phyloP scores from a whole-genome alignment of 2,329 filamentous ascomycete species.

The Dothistroma septosporum region DNA sequence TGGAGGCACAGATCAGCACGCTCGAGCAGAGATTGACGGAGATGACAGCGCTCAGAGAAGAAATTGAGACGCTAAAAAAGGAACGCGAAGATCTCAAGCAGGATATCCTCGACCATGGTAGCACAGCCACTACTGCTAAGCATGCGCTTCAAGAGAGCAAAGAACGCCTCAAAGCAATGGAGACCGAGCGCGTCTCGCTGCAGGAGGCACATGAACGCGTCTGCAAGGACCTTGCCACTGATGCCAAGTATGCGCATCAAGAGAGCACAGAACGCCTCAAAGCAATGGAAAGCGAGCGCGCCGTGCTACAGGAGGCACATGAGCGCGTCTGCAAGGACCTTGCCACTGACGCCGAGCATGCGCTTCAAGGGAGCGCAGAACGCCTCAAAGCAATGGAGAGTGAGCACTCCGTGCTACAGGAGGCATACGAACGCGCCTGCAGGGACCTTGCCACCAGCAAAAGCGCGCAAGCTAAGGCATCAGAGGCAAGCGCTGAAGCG shows the following conservation, averaged over 20 bases:
- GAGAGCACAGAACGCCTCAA: constrained; percentile 28
- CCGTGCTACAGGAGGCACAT: constrained; percentile 17
- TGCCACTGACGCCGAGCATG: no score
- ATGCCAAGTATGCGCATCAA: constrained; percentile 31
- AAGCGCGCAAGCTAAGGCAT: constrained; percentile 53
- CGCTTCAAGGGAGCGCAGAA: no score
- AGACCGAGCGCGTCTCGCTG: constrained; percentile 27
- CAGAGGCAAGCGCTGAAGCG: constrained; percentile 60
- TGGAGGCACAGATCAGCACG: constrained; percentile 56
- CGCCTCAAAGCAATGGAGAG: constrained; percentile 24
- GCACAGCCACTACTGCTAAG: no score
- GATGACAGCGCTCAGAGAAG: constrained; percentile 25
- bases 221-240: constrained; percentile 61
- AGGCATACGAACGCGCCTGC: constrained; percentile 67
- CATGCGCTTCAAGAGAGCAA: no score
- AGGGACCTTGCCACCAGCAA: constrained; percentile 76
- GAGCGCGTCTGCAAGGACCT: constrained; percentile 23
- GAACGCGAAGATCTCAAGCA: constrained; percentile 26
- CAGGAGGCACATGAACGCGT: constrained; percentile 59
- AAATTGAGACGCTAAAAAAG: constrained; percentile 25
- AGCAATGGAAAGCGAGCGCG: constrained; percentile 24
- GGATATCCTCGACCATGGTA: constrained; percentile 26
- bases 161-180: constrained; percentile 21
- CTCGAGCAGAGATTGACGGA: constrained; percentile 24
- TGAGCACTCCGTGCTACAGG: constrained; percentile 55